Conservation (phyloP, 2,329 filamentous ascomycete species). For the Nigrospora oryzae region DNA sequence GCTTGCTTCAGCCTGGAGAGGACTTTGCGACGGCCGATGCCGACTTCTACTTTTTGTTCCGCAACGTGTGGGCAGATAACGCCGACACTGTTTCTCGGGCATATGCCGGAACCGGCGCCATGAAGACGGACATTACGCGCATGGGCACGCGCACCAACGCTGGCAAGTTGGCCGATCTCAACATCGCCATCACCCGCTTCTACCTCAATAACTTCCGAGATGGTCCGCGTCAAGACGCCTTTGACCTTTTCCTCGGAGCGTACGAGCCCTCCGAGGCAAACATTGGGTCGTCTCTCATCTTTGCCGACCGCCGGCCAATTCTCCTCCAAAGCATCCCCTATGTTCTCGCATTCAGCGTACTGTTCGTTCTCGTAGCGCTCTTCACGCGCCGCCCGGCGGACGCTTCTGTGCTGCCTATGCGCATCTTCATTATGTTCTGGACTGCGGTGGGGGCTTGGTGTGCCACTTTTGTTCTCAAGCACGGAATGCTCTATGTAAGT, state of each 20-base stretch:
- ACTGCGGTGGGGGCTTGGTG: slow-evolving; percentile 61
- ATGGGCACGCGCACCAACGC: slow-evolving; percentile 80
- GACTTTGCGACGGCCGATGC: slow-evolving; percentile 68
- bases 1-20: slow-evolving; percentile 68
- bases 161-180: slow-evolving; percentile 78
- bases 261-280: slow-evolving; percentile 69
- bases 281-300: slow-evolving; percentile 65
- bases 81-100: slow-evolving; percentile 88
- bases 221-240: slow-evolving; percentile 88
- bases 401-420: slow-evolving; percentile 69
- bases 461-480: slow-evolving; percentile 66
- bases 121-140: slow-evolving; percentile 98
- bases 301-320: slow-evolving; percentile 76
- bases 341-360: slow-evolving; percentile 74
- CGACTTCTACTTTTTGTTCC: slow-evolving; percentile 83
- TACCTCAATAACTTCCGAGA: slow-evolving; percentile 91
- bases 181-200: slow-evolving; percentile 83
- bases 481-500: slow-evolving; percentile 93
- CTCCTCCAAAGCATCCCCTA: slow-evolving; percentile 93
- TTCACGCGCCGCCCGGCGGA: slow-evolving; percentile 66
- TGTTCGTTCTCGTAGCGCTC: slow-evolving; percentile 69
- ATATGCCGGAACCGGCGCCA: slow-evolving; percentile 90
- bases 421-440: slow-evolving; percentile 77
- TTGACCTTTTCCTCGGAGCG: slow-evolving; percentile 84
- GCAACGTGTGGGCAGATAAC: slow-evolving; percentile 97